Base-by-base conservation (phyloP, 2,329 filamentous ascomycete genomes). In the Epichloe uncinata region DNA sequence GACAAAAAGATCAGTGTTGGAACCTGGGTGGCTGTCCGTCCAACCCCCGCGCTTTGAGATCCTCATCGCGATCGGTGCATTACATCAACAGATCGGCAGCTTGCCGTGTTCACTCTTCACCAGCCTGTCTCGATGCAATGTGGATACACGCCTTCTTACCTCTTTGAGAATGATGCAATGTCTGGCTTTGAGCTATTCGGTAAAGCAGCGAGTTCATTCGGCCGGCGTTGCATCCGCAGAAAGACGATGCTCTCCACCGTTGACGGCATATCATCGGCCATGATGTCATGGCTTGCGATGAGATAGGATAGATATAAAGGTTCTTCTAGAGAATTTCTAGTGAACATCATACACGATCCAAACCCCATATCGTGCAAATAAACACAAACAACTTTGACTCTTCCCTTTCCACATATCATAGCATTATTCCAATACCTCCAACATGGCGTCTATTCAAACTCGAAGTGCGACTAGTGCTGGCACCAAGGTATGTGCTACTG, bases 381-480 rank as follows among this genome's bases (percentile, higher is more conserved):
- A 11, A 26, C 41, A 42, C 41, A 12, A 8, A 9, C 16, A 30
- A 16, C 13, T 7, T 5, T n/a, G 7, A 15, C 41, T 33, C 20
- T 18, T 44, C n/a, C 3, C 9, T 15, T 20, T 36, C 35, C 35
- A 5, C 33, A 45, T 12, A 20, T 20, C 18, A 8, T 11, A 43
- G 37, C 41, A 16, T n/a, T n/a, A 37, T 7, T 22, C 8, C 11
- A 16, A 4, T 16, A 41, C 35, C 26, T 43, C 26, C 47, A 51
- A 13, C n/a, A 40, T 48, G 48, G 26, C 38, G 40, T 35, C 44
- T 13, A 34, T 40, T 11, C 47, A 52, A 18, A 43, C 38, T 42
- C 47, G 47, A 36, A 47, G 34, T 5, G 33, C 40, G 18, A 16
- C 50, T 5, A 47, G 41, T 45, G 48, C 49, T 41, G 51, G 51